Percentiles rank a stretch among this genome's conserved stretches.
These are phyloP conservation scores for Saccharum officinarum DNA, from an alignment of 176 grass and related monocot species.

Conservation along the genomic window DNA sequence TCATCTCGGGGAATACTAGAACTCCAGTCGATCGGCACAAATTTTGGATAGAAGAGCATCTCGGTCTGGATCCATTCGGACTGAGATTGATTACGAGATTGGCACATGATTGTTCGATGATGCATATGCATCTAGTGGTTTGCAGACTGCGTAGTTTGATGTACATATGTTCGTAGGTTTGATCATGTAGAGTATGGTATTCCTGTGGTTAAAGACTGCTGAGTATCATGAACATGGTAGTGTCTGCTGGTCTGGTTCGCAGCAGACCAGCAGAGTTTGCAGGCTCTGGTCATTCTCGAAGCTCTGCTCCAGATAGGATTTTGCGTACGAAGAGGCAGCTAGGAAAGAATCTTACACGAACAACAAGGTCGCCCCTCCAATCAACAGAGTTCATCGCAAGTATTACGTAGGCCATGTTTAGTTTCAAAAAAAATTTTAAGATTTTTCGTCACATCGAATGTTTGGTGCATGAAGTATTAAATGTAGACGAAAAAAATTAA, in stretches of 20 bases:
- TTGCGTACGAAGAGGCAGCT: background rate
- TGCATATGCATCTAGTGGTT: background rate
- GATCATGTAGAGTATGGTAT: background rate
- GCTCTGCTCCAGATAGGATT: background rate
- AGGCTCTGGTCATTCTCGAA: background rate
- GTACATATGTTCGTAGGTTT: background rate
- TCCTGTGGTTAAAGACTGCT: background rate
- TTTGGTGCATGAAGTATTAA: too few relatives aligned
- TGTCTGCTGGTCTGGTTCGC: background rate
- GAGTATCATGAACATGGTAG: background rate
- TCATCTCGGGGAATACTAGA: background rate
- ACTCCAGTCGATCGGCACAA: background rate
- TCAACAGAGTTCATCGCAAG: too few relatives aligned
- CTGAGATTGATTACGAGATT: background rate
- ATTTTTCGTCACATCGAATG: too few relatives aligned
- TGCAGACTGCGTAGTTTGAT: conserved; percentile 20
- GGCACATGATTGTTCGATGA: background rate
- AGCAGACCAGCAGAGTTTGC: background rate
- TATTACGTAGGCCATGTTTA: too few relatives aligned
- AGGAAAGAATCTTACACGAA: background rate
- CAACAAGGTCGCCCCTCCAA: background rate
- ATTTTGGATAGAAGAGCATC: conserved; percentile 1
- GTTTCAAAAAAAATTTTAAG: too few relatives aligned
- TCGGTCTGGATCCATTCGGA: background rate
- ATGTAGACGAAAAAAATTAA: too few relatives aligned